phyloP scores from a whole-genome alignment of 2,329 filamentous ascomycete species.

The Fusarium sp. region DNA sequence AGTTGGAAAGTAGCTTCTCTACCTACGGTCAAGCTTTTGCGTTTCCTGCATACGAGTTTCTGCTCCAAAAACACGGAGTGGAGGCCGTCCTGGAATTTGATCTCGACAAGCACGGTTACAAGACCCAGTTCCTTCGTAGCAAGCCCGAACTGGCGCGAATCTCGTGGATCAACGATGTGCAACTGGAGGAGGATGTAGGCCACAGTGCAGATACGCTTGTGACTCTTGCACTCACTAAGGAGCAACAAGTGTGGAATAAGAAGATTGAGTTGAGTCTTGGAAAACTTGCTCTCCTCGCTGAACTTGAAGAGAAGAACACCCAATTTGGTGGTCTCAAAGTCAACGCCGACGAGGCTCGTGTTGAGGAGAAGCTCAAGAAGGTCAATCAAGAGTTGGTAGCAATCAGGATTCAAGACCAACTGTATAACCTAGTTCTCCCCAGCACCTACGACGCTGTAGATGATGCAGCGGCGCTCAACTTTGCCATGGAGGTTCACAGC shows the following conservation, averaged over 20 bases:
- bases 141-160: slow-evolving; percentile 79
- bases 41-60: slow-evolving; percentile 81
- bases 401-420: slow-evolving; percentile 80
- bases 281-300: slow-evolving; percentile 81
- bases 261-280: slow-evolving; percentile 91
- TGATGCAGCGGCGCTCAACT: slow-evolving; percentile 78
- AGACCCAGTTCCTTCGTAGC: slow-evolving; percentile 82
- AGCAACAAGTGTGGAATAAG: slow-evolving; percentile 89
- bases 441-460: slow-evolving; percentile 80
- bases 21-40: slow-evolving; percentile 74
- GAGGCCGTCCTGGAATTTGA: slow-evolving; percentile 77
- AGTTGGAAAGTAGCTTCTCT: slow-evolving; percentile 67
- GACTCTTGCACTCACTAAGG: slow-evolving; percentile 74
- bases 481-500: slow-evolving; percentile 77
- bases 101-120: slow-evolving; percentile 73
- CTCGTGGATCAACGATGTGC: slow-evolving; percentile 94
- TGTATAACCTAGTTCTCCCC: slow-evolving; percentile 77
- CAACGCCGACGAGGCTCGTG: slow-evolving; percentile 49
- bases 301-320: slow-evolving; percentile 52
- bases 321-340: slow-evolving; percentile 53
- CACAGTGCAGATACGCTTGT: slow-evolving; percentile 78
- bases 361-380: slow-evolving; percentile 59
- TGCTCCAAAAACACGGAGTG: slow-evolving; percentile 75
- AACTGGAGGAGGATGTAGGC: slow-evolving; percentile 78
- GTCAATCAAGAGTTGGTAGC: slow-evolving; percentile 74